phyloP scores from a whole-genome alignment of 768 basidiomycete genomes.

The Fomitopsis serialis region DNA sequence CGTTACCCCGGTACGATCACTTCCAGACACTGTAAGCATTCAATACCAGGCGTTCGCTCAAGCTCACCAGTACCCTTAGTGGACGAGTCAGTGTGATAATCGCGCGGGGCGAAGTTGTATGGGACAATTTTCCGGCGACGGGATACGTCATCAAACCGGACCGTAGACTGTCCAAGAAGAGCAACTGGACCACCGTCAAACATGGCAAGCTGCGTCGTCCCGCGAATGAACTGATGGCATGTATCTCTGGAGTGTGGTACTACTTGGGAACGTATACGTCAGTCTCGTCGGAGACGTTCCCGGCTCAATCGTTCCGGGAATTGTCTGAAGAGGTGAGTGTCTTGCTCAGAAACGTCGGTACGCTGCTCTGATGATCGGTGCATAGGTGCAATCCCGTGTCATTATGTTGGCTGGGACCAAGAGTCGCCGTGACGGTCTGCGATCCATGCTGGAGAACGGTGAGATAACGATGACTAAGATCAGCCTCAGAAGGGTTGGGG shows the following conservation, averaged over 20 bases:
- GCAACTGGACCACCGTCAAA: background rate
- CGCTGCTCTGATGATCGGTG: too few species aligned
- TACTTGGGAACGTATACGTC: background rate
- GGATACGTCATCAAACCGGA: background rate
- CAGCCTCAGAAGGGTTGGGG: background rate
- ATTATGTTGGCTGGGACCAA: background rate
- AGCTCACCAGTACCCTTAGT: background rate
- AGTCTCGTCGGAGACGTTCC: background rate
- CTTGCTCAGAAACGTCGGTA: background rate
- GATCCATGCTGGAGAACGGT: background rate
- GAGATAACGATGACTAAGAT: background rate
- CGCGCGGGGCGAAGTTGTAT: background rate
- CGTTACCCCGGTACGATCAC: too few species aligned
- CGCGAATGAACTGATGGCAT: background rate
- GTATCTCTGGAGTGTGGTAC: background rate
- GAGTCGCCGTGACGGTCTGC: background rate
- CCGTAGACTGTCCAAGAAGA: background rate
- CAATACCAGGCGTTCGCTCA: background rate
- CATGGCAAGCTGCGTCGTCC: background rate
- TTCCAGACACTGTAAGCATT: too few species aligned
- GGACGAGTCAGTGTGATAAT: background rate
- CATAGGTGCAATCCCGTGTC: too few species aligned
- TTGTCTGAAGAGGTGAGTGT: background rate
- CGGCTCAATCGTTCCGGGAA: background rate
- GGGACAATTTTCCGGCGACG: background rate